Evolutionary conservation across 805 yeast genomes (phyloP).

Genomic region (Myxozyma nipponensis): DNA sequence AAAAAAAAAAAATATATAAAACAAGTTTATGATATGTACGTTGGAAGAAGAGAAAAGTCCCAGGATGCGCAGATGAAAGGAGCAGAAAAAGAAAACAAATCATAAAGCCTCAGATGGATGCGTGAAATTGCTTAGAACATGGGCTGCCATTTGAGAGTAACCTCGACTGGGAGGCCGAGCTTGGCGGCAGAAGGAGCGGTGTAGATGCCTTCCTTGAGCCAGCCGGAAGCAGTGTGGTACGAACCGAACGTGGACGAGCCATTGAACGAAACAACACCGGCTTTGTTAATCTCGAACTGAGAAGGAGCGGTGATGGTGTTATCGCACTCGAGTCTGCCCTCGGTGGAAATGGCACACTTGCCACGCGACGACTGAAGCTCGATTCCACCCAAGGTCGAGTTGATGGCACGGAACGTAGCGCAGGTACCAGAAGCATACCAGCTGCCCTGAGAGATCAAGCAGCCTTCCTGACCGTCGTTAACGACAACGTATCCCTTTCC

Average conservation of each 20-base stretch:
- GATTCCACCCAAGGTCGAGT: constrained; percentile 13
- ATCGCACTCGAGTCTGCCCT: constrained; percentile 22
- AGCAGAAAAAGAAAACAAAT: no score
- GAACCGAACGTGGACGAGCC: constrained; percentile 16
- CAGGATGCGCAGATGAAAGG: background rate
- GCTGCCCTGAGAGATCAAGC: constrained; percentile 79
- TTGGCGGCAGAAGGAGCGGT: constrained; percentile 2
- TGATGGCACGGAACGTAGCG: constrained; percentile 60
- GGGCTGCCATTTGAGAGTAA: constrained; percentile 16
- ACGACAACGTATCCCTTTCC: constrained; percentile 49
- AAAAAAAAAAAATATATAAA: background rate
- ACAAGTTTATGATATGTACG: no score
- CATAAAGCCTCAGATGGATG: no score
- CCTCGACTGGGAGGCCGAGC: constrained; percentile 13
- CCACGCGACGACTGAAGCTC: constrained; percentile 19
- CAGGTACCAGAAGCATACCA: constrained; percentile 83
- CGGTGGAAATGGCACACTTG: constrained; percentile 13
- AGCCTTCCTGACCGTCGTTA: constrained; percentile 53
- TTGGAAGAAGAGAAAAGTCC: background rate
- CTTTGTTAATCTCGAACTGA: constrained; percentile 14
- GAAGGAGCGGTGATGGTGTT: constrained; percentile 8
- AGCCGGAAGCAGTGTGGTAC: constrained; percentile 16
- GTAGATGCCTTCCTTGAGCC: constrained; percentile 25
- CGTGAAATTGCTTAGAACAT: background rate
- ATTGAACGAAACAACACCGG: constrained; percentile 18